These are phyloP conservation scores for Adansonia madagascariensis DNA, from an alignment of 441 rosid genomes.

Conservation along the genomic window DNA sequence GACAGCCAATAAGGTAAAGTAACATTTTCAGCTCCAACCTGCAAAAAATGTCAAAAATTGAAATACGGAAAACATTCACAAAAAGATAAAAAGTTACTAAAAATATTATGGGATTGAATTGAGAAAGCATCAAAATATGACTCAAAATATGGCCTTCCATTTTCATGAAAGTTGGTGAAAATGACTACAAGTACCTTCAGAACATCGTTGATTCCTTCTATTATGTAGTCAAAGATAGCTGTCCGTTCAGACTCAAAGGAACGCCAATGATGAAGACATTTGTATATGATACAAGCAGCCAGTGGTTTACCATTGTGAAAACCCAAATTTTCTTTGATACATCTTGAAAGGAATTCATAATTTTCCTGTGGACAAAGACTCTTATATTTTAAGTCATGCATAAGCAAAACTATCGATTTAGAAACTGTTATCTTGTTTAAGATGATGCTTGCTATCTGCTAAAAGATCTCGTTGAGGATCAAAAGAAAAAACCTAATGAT, in stretches of 20 bases:
- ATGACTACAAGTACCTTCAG: slow-evolving; percentile 60
- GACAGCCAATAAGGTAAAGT: slow-evolving; percentile 94
- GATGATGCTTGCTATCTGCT: background rate
- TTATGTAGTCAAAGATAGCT: slow-evolving; percentile 81
- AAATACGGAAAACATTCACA: slow-evolving; percentile 17
- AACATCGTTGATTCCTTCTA: slow-evolving; percentile 86
- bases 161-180: slow-evolving; percentile 21
- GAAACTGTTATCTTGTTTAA: background rate
- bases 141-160: slow-evolving; percentile 16
- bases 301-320: slow-evolving; percentile 81
- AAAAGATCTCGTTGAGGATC: slow-evolving; percentile 7
- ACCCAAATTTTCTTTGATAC: slow-evolving; percentile 87
- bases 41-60: slow-evolving; percentile 33
- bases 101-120: background rate
- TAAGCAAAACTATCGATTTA: slow-evolving; percentile 26
- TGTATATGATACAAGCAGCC: slow-evolving; percentile 88
- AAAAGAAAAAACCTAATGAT: slow-evolving; percentile 18
- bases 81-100: background rate
- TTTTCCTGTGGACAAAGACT: slow-evolving; percentile 65
- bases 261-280: slow-evolving; percentile 95
- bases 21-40: slow-evolving; percentile 75
- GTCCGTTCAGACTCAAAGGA: slow-evolving; percentile 95
- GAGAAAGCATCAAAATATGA: background rate
- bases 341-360: slow-evolving; percentile 81
- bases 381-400: slow-evolving; percentile 19